Evolutionary conservation across 2,329 filamentous ascomycete species (phyloP).

Genomic region (Pestalotiopsis fici): DNA sequence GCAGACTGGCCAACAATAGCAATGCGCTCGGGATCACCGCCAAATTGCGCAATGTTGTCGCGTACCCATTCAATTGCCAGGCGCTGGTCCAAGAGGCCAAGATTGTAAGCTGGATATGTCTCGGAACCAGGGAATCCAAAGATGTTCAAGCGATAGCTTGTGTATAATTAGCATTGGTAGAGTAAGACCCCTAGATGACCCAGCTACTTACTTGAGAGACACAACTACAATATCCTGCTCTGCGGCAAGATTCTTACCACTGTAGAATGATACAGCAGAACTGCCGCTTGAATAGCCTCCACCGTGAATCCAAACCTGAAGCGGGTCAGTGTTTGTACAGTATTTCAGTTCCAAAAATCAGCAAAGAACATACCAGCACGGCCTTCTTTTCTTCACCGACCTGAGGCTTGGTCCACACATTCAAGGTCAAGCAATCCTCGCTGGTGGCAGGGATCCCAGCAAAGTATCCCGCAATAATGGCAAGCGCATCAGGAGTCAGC

Average conservation of each 20-base stretch:
- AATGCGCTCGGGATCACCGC: constrained; percentile 30
- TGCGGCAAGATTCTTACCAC: constrained; percentile 1
- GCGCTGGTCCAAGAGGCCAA: constrained; percentile 46
- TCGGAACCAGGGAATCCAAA: constrained; percentile 7
- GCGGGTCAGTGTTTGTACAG: neutral
- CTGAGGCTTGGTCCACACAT: constrained; percentile 33
- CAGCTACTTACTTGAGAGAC: neutral
- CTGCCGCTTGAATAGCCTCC: neutral
- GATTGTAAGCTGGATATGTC: constrained; percentile 39
- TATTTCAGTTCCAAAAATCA: neutral
- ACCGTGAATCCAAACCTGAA: constrained; percentile 4
- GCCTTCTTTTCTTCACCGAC: neutral
- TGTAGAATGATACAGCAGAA: constrained; percentile 1
- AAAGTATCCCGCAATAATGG: constrained; percentile 10
- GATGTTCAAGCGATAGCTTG: constrained; percentile 8
- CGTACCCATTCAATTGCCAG: constrained; percentile 60
- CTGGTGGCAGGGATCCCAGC: constrained; percentile 1
- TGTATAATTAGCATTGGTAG: too few relatives aligned
- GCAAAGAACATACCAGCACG: neutral
- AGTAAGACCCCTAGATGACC: too few relatives aligned
- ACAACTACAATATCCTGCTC: constrained; percentile 3
- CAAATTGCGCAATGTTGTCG: constrained; percentile 33
- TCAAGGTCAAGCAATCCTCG: constrained; percentile 35
- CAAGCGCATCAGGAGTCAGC: neutral
- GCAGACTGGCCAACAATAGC: constrained; percentile 16